These are phyloP conservation scores for Aristolochia contorta DNA, from an alignment of 164 flowering plant species.

Conservation along the genomic window DNA sequence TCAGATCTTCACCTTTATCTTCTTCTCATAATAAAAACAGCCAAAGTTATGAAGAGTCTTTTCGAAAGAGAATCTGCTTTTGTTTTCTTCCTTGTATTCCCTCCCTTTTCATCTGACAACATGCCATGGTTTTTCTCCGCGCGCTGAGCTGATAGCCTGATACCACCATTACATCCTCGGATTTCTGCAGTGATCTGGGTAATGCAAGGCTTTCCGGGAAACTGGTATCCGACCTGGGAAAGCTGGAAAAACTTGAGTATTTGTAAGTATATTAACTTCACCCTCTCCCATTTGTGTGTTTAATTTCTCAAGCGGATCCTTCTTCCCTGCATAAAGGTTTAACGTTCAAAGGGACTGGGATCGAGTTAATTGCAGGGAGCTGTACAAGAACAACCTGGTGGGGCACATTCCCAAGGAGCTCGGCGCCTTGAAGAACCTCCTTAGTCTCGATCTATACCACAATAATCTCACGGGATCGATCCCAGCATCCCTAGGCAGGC, in stretches of 20 bases:
- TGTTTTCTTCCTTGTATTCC: too few relatives aligned
- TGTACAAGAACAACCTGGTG: conserved; percentile 72
- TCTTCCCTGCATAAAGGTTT: neutral
- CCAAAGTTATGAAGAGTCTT: too few relatives aligned
- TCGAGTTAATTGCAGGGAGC: conserved; percentile 44
- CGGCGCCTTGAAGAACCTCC: conserved; percentile 67
- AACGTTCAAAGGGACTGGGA: neutral
- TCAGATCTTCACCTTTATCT: too few relatives aligned
- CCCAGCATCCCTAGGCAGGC: conserved; percentile 61
- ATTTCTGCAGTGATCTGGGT: conserved; percentile 58
- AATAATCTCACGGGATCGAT: conserved; percentile 71
- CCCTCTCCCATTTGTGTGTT: neutral
- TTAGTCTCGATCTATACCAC: conserved; percentile 80
- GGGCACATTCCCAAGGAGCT: conserved; percentile 73
- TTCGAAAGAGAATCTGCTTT: too few relatives aligned
- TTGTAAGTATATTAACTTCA: conserved; percentile 31
- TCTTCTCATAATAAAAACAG: too few relatives aligned
- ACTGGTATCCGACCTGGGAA: conserved; percentile 60
- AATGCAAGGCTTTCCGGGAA: conserved; percentile 65
- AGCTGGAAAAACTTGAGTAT: conserved; percentile 55
- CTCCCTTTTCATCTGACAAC: too few relatives aligned
- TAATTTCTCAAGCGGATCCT: neutral
- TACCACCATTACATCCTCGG: too few relatives aligned
- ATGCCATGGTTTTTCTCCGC: too few relatives aligned
- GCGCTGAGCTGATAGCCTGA: too few relatives aligned